phyloP scores from a whole-genome alignment of 2,329 filamentous ascomycete species.

The Alternaria novae-zelandiae region DNA sequence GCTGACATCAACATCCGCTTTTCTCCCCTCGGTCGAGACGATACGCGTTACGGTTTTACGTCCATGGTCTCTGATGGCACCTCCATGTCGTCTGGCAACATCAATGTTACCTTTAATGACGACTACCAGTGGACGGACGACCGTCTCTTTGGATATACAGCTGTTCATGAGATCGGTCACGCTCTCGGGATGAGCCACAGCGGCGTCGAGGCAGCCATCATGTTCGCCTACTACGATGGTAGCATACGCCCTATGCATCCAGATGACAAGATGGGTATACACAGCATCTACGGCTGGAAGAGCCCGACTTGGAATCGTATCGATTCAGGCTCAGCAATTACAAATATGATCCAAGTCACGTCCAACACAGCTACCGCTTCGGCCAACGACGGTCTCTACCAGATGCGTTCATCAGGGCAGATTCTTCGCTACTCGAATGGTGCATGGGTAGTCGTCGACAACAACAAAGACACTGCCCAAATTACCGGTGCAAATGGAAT shows the following conservation, averaged over 20 bases:
- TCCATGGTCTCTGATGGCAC: conserved; percentile 34
- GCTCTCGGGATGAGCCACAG: conserved; percentile 37
- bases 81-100: conserved; percentile 27
- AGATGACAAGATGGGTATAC: conserved; percentile 38
- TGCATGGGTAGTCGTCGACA: conserved; percentile 29
- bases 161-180: conserved; percentile 38
- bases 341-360: conserved; percentile 27
- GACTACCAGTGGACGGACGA: conserved; percentile 37
- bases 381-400: conserved; percentile 33
- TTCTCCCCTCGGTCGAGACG: conserved; percentile 24
- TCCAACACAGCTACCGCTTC: conserved; percentile 8
- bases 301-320: conserved; percentile 32
- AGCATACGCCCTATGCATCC: conserved; percentile 29
- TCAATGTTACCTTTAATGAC: conserved; percentile 41
- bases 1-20: conserved; percentile 37
- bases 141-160: conserved; percentile 35
- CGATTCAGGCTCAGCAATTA: conserved; percentile 25
- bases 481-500: conserved; percentile 31
- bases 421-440: conserved; percentile 27
- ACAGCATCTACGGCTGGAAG: conserved; percentile 38
- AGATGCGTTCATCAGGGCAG: conserved; percentile 33
- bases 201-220: conserved; percentile 35
- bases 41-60: conserved; percentile 31
- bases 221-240: conserved; percentile 39
- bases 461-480: conserved; percentile 36